Conservation (phyloP, 177 flowering plant species). For the Telopea speciosissima region DNA sequence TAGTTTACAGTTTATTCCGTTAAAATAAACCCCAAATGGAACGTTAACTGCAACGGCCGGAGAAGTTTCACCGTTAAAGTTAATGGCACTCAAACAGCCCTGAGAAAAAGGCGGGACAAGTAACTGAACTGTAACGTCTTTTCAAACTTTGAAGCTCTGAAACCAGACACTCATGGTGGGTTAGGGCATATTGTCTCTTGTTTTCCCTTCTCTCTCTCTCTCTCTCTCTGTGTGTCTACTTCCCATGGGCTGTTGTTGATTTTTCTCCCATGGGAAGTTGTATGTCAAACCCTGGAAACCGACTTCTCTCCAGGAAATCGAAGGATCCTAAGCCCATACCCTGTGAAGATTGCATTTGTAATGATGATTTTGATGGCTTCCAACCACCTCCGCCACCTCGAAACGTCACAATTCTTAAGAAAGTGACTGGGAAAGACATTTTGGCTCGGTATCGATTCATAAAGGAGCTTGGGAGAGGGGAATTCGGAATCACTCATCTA, state of each 20-base stretch:
- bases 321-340: neutral
- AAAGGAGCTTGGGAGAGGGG: slow-evolving; percentile 74
- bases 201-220: neutral
- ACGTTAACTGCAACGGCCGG: neutral
- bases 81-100: neutral
- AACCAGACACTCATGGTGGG: neutral
- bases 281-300: slow-evolving; percentile 1
- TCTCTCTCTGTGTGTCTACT: too few relatives aligned
- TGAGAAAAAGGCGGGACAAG: slow-evolving; percentile 10
- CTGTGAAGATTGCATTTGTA: neutral
- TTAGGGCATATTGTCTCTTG: neutral
- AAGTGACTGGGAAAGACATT: slow-evolving; percentile 22
- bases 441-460: slow-evolving; percentile 17
- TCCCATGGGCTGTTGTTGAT: neutral
- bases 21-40: too few relatives aligned
- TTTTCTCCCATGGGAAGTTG: slow-evolving; percentile 18
- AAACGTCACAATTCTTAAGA: slow-evolving; percentile 1
- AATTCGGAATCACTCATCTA: slow-evolving; percentile 62
- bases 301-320: slow-evolving; percentile 3
- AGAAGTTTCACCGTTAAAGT: neutral
- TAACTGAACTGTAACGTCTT: neutral
- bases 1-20: too few relatives aligned
- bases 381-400: neutral
- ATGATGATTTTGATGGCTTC: neutral
- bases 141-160: neutral